phyloP scores from a whole-genome alignment of 345 rosid genomes.

The Balakata baccata region DNA sequence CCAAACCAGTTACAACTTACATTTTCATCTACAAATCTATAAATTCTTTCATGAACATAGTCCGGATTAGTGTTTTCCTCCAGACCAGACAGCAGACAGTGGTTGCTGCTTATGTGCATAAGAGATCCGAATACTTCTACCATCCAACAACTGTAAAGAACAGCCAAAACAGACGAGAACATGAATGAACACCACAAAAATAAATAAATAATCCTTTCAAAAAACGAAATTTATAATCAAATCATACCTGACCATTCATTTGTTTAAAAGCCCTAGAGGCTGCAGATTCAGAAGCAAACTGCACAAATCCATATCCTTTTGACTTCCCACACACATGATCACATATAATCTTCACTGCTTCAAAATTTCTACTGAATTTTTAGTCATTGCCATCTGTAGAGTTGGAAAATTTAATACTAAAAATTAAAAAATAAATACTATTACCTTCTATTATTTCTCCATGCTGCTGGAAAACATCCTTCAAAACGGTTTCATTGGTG shows the following conservation, averaged over 20 bases:
- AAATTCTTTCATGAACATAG: too few relatives aligned
- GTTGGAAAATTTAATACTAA: neutral
- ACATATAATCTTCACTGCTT: slow-evolving; percentile 59
- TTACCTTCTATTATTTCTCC: slow-evolving; percentile 58
- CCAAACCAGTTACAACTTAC: too few relatives aligned
- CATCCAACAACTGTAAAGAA: slow-evolving; percentile 52
- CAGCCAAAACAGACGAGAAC: neutral
- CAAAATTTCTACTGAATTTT: slow-evolving; percentile 1
- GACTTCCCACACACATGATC: slow-evolving; percentile 64
- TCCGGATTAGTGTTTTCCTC: too few relatives aligned
- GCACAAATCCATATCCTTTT: slow-evolving; percentile 72
- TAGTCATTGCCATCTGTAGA: neutral
- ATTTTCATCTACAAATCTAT: too few relatives aligned
- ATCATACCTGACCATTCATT: slow-evolving; percentile 56
- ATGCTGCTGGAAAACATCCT: slow-evolving; percentile 41
- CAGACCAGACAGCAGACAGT: too few relatives aligned
- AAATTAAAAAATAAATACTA: neutral
- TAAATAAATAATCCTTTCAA: too few relatives aligned
- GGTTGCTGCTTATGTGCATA: slow-evolving; percentile 43
- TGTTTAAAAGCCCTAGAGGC: slow-evolving; percentile 53
- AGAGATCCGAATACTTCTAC: slow-evolving; percentile 53
- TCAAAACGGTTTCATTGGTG: slow-evolving; percentile 61
- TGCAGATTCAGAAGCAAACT: slow-evolving; percentile 50
- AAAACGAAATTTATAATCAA: neutral
- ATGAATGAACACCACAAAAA: neutral